Conservation (phyloP, 2,329 filamentous ascomycete genomes). For the Torrubiellomyces zombiae region DNA sequence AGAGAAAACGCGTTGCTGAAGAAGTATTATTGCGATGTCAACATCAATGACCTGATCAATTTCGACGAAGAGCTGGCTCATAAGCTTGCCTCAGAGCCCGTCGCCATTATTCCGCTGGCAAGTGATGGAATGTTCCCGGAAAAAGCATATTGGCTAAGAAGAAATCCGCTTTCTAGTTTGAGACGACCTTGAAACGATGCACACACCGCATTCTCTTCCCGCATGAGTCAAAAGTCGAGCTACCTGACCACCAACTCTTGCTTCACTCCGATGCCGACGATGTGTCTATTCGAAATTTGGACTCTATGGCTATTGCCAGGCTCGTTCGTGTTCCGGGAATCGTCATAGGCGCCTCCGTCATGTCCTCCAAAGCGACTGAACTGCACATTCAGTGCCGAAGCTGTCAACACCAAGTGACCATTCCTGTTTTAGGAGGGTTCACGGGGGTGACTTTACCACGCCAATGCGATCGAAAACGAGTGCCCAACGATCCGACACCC, state of each 20-base stretch:
- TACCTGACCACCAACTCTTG: conserved; percentile 87
- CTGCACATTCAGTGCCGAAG: conserved; percentile 78
- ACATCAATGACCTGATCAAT: conserved; percentile 87
- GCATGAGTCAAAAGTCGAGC: conserved; percentile 43
- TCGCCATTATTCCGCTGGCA: conserved; percentile 83
- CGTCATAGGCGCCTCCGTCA: conserved; percentile 89
- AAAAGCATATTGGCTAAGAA: too few species aligned
- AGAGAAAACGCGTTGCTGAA: conserved; percentile 88
- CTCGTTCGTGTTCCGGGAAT: conserved; percentile 96
- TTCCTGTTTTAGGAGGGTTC: conserved; percentile 73
- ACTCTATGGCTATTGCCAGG: conserved; percentile 79
- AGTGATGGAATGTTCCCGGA: conserved; percentile 14
- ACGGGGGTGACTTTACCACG: conserved; percentile 72
- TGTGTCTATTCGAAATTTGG: conserved; percentile 84
- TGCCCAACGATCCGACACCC: conserved; percentile 48
- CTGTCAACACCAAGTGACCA: conserved; percentile 54
- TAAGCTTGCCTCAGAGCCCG: conserved; percentile 73
- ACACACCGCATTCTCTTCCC: conserved; percentile 90
- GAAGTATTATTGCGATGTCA: conserved; percentile 90
- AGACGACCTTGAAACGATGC: conserved; percentile 75
- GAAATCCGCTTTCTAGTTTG: too few species aligned
- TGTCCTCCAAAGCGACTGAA: conserved; percentile 86
- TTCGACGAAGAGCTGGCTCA: conserved; percentile 94
- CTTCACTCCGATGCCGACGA: conserved; percentile 83
- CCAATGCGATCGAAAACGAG: conserved; percentile 48